phyloP scores from a whole-genome alignment of 768 basidiomycete genomes.

The Daedaleopsis nitida region DNA sequence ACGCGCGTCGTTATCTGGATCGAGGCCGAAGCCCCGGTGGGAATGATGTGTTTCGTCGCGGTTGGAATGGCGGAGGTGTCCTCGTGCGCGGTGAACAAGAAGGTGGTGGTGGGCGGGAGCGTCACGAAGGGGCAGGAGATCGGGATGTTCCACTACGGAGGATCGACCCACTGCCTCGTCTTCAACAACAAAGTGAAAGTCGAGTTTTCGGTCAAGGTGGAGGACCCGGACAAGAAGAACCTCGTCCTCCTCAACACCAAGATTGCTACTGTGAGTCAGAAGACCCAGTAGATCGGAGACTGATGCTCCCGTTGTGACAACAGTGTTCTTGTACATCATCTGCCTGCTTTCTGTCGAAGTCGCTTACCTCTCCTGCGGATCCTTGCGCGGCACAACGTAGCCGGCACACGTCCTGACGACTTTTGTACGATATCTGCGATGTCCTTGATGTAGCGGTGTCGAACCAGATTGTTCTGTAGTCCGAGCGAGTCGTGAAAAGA shows the following conservation, averaged over 20 bases:
- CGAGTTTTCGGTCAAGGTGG: neutral
- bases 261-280: slow-evolving; percentile 10
- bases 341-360: no score
- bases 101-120: slow-evolving; percentile 36
- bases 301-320: no score
- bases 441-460: no score
- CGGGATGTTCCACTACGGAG: slow-evolving; percentile 68
- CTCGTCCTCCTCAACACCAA: slow-evolving; percentile 14
- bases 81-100: slow-evolving; percentile 56
- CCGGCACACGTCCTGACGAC: no score
- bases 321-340: no score
- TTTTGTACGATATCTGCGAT: no score
- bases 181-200: slow-evolving; percentile 40
- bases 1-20: slow-evolving; percentile 58
- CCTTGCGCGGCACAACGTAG: no score
- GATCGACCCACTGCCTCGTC: slow-evolving; percentile 52
- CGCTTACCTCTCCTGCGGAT: no score
- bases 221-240: neutral
- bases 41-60: slow-evolving; percentile 57
- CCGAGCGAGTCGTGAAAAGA: no score
- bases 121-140: slow-evolving; percentile 57
- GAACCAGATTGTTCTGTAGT: no score
- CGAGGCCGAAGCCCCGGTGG: slow-evolving; percentile 54
- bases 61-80: slow-evolving; percentile 68
- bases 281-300: no score